Evolutionary conservation across 805 yeast species (phyloP).

Genomic region (Isabelozyma pseudorhagii): DNA sequence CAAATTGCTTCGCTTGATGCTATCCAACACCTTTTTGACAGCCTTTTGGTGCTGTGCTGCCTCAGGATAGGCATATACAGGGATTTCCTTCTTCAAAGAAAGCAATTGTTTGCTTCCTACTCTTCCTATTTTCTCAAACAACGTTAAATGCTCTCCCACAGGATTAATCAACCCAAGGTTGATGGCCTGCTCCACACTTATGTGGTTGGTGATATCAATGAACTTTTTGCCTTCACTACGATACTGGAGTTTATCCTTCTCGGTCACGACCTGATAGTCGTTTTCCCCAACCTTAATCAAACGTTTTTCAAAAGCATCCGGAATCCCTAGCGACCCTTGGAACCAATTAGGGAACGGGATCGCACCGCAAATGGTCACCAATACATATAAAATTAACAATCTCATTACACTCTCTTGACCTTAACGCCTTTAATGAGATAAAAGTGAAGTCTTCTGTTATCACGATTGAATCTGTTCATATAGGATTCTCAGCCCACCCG

Average conservation of each 20-base stretch:
- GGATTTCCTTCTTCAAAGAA: constrained; percentile 20
- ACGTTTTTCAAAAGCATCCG: constrained; percentile 9
- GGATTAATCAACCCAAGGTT: constrained; percentile 17
- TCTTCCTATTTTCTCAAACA: constrained; percentile 11
- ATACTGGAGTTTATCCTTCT: constrained; percentile 30
- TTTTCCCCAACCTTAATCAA: constrained; percentile 35
- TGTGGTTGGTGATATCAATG: constrained; percentile 60
- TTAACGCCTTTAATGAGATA: too few species aligned
- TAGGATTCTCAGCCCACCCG: too few species aligned
- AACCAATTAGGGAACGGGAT: background rate
- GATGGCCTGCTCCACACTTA: constrained; percentile 35
- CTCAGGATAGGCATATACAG: constrained; percentile 52
- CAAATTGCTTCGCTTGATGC: constrained; percentile 48
- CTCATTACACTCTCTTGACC: background rate
- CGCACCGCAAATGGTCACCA: background rate
- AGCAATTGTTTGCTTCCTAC: constrained; percentile 25
- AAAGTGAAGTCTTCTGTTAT: too few species aligned
- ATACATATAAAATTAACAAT: background rate
- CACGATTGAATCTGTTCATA: too few species aligned
- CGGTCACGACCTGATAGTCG: constrained; percentile 29
- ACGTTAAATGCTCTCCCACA: constrained; percentile 1
- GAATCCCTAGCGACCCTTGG: background rate
- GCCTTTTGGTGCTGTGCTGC: constrained; percentile 29
- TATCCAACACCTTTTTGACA: constrained; percentile 38
- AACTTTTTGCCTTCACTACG: constrained; percentile 48